Evolutionary conservation across 495 filamentous ascomycete species (phyloP), one percentile per base, ranked within the genome.

Genomic region (Penicillium lividum): DNA sequence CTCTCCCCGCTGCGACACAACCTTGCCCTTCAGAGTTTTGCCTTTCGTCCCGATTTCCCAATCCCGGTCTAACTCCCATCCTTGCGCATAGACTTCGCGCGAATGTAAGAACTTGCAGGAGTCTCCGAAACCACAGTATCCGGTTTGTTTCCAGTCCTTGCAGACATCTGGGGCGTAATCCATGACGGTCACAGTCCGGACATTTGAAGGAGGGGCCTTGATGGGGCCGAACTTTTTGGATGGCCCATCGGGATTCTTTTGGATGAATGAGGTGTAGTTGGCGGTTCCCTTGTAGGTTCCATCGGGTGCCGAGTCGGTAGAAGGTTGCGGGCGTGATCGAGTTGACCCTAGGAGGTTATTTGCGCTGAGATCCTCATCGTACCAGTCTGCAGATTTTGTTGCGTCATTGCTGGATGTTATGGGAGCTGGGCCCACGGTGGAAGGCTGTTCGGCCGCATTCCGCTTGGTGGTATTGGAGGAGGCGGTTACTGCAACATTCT

Each of bases 151-250:
- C 70, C 91, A 96, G 70, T 98, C 94, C 71, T 97, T 98, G 70
- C 94, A 98, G 13, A 96, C 90, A 65, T 97, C 93, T 0, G 95
- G 93, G 29, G 91, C 88, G 72, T 90, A 97, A 65, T 98, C 94
- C 36, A 85, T 96, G 15, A 92, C 83, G 0, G 92, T 98, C 53
- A 95, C 87, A 3, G 89, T 97, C 30, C 94, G 86, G 42, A 98
- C 87, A 64, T 98, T 97, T 0, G 90, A 91, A 3, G 93, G 81
- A 29, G 46, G 16, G 6, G 92, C 89, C 66, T 95, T 96, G 40
- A 95, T 80, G 0, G 94, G 95, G 3, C 95, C 94, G 13, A 96
- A 86, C 43, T 81, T 76, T 46, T 86, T 82, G 7, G 70, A 74
- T 0, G 89, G 87, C 18, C 90, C 90, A 68, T 94, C 80, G n/a